Percentiles rank a stretch among this genome's conserved stretches.
phyloP scores from a whole-genome alignment of 2,329 filamentous ascomycete genomes.

The Xylariaceae sp. region DNA sequence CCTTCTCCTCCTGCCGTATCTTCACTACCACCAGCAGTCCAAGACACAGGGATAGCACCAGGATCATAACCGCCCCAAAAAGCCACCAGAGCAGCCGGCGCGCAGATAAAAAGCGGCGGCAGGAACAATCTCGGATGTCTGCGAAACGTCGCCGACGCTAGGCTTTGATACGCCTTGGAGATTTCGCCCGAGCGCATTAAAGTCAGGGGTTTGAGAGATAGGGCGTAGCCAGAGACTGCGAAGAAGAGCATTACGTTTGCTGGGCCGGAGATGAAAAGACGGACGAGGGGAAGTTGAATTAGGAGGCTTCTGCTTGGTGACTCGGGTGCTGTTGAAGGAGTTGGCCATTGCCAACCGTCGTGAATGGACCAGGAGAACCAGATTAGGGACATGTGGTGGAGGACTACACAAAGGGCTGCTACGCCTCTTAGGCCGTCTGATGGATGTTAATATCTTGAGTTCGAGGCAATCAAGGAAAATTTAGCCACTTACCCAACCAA shows the following conservation, averaged over 20 bases:
- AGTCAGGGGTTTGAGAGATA: constrained; percentile 35
- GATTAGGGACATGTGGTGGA: constrained; percentile 39
- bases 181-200: constrained; percentile 21
- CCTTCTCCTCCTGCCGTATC: no score
- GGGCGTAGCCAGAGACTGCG: constrained; percentile 39
- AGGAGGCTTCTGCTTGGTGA: no score
- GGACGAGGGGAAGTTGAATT: constrained; percentile 36
- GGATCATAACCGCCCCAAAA: constrained; percentile 17
- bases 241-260: constrained; percentile 41
- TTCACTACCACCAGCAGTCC: no score
- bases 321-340: no score
- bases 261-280: constrained; percentile 32
- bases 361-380: constrained; percentile 30
- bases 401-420: constrained; percentile 52
- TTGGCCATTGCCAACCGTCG: constrained; percentile 21
- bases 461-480: background rate
- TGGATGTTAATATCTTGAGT: constrained; percentile 1
- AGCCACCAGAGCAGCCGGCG: constrained; percentile 16
- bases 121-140: constrained; percentile 28
- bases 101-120: constrained; percentile 21
- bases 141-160: constrained; percentile 28
- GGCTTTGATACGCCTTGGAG: constrained; percentile 17
- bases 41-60: no score
- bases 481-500: constrained; percentile 23
- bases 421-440: constrained; percentile 51